Percentiles rank a stretch among this genome's conserved stretches.
Conservation (phyloP, 129 eudicot species). For the Flaveria trinervia region DNA sequence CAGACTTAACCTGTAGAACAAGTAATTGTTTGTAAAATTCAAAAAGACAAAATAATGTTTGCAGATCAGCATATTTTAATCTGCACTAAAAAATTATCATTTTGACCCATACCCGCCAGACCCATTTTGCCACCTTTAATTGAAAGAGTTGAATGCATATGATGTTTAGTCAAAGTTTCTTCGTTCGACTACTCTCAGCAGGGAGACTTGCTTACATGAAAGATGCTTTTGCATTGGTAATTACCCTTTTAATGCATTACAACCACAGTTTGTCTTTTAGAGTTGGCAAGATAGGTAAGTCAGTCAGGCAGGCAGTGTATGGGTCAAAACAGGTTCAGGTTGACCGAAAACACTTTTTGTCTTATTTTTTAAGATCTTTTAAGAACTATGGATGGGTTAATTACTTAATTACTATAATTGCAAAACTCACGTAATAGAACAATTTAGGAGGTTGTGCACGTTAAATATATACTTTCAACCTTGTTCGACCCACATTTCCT, state of each 20-base stretch:
- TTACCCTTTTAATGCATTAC: background rate
- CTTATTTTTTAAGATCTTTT: background rate
- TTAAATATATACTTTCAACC: background rate
- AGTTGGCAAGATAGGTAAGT: too few relatives aligned
- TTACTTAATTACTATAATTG: background rate
- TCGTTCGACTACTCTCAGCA: background rate
- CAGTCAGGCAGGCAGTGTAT: too few relatives aligned
- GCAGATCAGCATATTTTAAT: background rate
- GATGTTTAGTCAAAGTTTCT: background rate
- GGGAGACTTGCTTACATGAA: background rate
- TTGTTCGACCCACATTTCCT: background rate
- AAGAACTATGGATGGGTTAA: background rate
- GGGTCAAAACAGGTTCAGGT: too few relatives aligned
- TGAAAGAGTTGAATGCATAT: conserved; percentile 2
- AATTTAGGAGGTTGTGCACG: background rate
- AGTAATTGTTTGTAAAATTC: background rate
- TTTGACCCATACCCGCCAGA: background rate
- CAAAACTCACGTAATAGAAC: background rate
- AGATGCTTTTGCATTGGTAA: background rate
- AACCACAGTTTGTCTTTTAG: background rate
- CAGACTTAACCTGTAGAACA: conserved; percentile 78
- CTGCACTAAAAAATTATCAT: background rate
- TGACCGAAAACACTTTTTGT: background rate
- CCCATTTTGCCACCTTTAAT: background rate
- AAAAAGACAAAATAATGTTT: background rate